Conservation (phyloP, 352 stramenopile species). For the Halophytophthora batemanensis region DNA sequence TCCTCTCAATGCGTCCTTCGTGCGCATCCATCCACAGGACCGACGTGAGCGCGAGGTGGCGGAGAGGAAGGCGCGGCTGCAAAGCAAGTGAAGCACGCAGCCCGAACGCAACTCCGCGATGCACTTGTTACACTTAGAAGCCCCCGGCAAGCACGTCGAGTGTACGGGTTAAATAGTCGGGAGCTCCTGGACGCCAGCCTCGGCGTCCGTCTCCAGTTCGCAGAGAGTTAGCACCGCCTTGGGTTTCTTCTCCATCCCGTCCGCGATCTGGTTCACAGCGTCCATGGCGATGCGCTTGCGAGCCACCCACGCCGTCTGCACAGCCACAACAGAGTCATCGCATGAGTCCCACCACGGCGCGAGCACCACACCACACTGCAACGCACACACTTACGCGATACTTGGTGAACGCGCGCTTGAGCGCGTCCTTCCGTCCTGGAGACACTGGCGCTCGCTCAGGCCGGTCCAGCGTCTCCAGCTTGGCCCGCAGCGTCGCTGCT, state of each 20-base stretch:
- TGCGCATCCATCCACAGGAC: too few relatives aligned
- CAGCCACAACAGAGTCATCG: conserved; percentile 3
- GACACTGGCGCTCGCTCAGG: conserved; percentile 40
- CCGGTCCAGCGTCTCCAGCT: conserved; percentile 46
- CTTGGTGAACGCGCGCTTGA: conserved; percentile 65
- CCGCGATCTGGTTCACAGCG: conserved; percentile 70
- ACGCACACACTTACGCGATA: conserved; percentile 44
- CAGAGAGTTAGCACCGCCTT: conserved; percentile 59
- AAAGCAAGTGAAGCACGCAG: conserved; percentile 6
- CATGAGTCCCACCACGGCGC: background rate
- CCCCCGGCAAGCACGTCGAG: too few relatives aligned
- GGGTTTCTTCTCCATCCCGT: conserved; percentile 83
- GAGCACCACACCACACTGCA: background rate
- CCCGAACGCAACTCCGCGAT: too few relatives aligned
- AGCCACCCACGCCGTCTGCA: conserved; percentile 62
- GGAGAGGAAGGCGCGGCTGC: conserved; percentile 27
- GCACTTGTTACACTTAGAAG: too few relatives aligned
- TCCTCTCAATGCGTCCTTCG: too few relatives aligned
- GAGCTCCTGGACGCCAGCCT: conserved; percentile 63
- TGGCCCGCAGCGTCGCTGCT: conserved; percentile 31
- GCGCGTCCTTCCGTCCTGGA: conserved; percentile 52
- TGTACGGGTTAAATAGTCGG: conserved; percentile 56
- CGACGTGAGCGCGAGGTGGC: conserved; percentile 37
- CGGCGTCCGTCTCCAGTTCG: conserved; percentile 67
- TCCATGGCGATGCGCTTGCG: conserved; percentile 81